Evolutionary conservation across 2,329 filamentous ascomycete species (phyloP), one percentile per base, ranked within the genome.

Genomic region (Pestalotiopsis sp.): DNA sequence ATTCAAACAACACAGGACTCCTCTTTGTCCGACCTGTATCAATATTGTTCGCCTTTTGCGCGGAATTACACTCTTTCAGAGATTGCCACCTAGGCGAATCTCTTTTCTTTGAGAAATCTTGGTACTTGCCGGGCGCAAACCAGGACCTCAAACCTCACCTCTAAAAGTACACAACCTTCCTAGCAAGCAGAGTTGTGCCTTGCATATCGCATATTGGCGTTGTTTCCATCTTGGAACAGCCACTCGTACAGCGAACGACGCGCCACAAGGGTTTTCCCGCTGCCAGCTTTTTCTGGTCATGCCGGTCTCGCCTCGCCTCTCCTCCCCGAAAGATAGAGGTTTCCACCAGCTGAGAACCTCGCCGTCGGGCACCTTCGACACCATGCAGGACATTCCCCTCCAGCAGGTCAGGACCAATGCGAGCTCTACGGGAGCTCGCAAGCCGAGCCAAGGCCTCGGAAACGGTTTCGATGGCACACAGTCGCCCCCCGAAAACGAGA

Each of bases 361-460:
- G 25, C 66, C 65, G 27, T 71, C 74, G 12, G 71, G 75, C 38
- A 63, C 63, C 12, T 3, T 56, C 65, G 65, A 61, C 39, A 20
- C 61, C 4, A 75, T 76, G 67, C 74, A 81, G 39, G 85, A 83
- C 65, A 90, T 90, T 61, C 87, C 87, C 23, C 84, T 91, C 68
- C 83, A 84, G 14, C 80, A 82, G 61, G 85, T 92, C 72, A 84
- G 82, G 76, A 90, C 86, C 77, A 84, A 84, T 72, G 83, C 82
- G 70, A 88, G 85, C 72, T 84, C 83, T 6, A 86, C 84, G 3
- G 88, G 89, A 58, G 84, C 85, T 66, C 81, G 86, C 70, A 86
- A 84, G 76, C 77, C 80, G 27, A 81, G 79, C 49, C 82, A 84
- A 72, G 80, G 76, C 69, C 72, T 77, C 66, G 73, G 76, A 61